These are phyloP conservation scores for Calocera cornea DNA, from an alignment of 768 basidiomycete genomes.

Conservation along the genomic window DNA sequence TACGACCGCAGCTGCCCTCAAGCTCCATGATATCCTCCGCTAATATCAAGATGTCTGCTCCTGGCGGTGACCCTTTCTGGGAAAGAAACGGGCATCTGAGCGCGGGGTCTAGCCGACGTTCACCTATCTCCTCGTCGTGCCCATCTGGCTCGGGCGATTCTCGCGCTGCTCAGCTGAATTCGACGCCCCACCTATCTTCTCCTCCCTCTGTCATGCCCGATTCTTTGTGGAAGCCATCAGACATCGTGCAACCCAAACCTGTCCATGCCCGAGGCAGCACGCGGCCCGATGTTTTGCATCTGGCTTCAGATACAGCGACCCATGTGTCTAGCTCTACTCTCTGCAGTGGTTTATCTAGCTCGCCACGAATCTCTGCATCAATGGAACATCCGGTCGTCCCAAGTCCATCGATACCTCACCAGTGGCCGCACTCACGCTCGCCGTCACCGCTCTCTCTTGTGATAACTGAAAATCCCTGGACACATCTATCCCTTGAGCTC, in stretches of 20 bases:
- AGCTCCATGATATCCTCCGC: too few relatives aligned
- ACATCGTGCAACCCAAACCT: background rate
- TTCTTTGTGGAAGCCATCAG: background rate
- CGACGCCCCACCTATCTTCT: background rate
- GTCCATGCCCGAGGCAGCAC: background rate
- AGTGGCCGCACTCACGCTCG: too few relatives aligned
- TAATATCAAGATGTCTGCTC: too few relatives aligned
- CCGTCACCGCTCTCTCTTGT: background rate
- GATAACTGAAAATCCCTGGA: background rate
- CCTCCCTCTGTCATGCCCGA: background rate
- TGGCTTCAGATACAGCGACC: background rate
- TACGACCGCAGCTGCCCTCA: too few relatives aligned
- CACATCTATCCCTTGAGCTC: background rate
- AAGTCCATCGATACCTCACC: too few relatives aligned
- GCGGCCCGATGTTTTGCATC: background rate
- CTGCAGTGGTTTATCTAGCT: too few relatives aligned
- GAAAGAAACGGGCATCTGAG: too few relatives aligned
- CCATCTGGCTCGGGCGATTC: background rate
- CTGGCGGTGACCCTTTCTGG: too few relatives aligned
- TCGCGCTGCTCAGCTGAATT: background rate
- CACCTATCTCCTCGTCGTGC: background rate
- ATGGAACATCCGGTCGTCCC: too few relatives aligned
- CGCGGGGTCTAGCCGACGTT: too few relatives aligned
- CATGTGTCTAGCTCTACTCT: background rate
- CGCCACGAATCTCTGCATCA: too few relatives aligned